phyloP scores from a whole-genome alignment of 1,139 yeast genomes.

The Hemisphaericaspora xylofermentans region DNA sequence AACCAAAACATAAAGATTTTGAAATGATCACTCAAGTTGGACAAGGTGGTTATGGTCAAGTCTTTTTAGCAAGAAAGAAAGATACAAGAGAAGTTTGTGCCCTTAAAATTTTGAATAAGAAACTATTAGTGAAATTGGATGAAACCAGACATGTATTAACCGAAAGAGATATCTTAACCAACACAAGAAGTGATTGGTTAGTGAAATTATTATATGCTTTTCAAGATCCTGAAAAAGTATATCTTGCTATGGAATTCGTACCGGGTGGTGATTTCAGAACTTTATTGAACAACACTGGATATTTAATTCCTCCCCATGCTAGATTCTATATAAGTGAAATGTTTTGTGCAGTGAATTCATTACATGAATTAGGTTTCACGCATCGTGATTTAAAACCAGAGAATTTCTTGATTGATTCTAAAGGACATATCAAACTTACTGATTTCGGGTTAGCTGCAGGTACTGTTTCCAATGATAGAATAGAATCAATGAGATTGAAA shows the following conservation, averaged over 20 bases:
- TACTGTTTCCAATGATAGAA: constrained; percentile 86
- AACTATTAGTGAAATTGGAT: constrained; percentile 80
- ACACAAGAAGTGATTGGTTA: constrained; percentile 93
- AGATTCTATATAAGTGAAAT: constrained; percentile 93
- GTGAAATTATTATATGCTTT: constrained; percentile 92
- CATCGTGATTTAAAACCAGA: constrained; percentile 98
- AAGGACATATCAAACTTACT: constrained; percentile 94
- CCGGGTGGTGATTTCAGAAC: constrained; percentile 99
- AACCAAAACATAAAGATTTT: constrained; percentile 93
- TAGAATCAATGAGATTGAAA: constrained; percentile 87
- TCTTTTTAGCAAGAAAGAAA: constrained; percentile 87
- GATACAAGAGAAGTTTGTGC: constrained; percentile 97
- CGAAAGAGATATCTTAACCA: constrained; percentile 93
- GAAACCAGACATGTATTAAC: constrained; percentile 96
- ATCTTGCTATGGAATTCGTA: constrained; percentile 97
- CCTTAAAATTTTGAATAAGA: constrained; percentile 85
- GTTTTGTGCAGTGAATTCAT: constrained; percentile 91
- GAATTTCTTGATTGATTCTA: constrained; percentile 88
- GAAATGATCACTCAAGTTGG: constrained; percentile 98
- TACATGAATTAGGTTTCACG: constrained; percentile 93
- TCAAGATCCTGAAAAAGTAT: constrained; percentile 88
- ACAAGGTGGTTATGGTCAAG: constrained; percentile 99
- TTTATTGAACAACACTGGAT: constrained; percentile 86
- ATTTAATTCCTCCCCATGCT: constrained; percentile 91
- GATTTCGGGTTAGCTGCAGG: constrained; percentile 99